phyloP scores from a whole-genome alignment of 495 filamentous ascomycete genomes.

The Sabuloglossum arenarium region DNA sequence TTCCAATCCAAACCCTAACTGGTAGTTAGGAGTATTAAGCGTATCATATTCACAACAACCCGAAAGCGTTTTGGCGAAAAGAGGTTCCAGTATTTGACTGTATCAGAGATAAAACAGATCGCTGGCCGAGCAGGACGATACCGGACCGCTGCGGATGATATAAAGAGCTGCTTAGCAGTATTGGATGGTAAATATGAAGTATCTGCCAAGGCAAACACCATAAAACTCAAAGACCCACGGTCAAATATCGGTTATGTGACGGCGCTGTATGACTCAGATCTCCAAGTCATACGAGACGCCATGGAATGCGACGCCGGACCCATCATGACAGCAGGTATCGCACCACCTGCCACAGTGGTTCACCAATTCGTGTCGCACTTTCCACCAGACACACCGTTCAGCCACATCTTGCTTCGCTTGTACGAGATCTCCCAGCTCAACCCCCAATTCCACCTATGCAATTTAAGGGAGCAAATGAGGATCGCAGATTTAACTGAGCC shows the following conservation, averaged over 20 bases:
- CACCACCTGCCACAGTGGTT: constrained; percentile 42
- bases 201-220: background rate
- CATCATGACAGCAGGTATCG: constrained; percentile 51
- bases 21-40: constrained; percentile 49
- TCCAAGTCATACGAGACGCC: constrained; percentile 34
- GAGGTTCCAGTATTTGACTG: constrained; percentile 27
- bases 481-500: constrained; percentile 51
- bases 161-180: constrained; percentile 4
- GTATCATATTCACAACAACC: constrained; percentile 66
- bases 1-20: background rate
- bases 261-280: constrained; percentile 50
- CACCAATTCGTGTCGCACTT: constrained; percentile 59
- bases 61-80: constrained; percentile 39
- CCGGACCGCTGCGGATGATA: constrained; percentile 39
- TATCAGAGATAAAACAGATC: constrained; percentile 86
- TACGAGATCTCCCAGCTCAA: constrained; percentile 39
- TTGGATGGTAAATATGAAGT: constrained; percentile 9
- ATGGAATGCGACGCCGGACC: constrained; percentile 42
- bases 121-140: constrained; percentile 84
- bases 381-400: constrained; percentile 51
- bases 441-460: constrained; percentile 52
- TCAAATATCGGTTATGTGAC: constrained; percentile 53
- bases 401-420: constrained; percentile 52
- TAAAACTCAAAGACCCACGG: background rate
- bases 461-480: constrained; percentile 30